Conservation (phyloP, 129 eudicot genomes). For the Flaveria trinervia region DNA sequence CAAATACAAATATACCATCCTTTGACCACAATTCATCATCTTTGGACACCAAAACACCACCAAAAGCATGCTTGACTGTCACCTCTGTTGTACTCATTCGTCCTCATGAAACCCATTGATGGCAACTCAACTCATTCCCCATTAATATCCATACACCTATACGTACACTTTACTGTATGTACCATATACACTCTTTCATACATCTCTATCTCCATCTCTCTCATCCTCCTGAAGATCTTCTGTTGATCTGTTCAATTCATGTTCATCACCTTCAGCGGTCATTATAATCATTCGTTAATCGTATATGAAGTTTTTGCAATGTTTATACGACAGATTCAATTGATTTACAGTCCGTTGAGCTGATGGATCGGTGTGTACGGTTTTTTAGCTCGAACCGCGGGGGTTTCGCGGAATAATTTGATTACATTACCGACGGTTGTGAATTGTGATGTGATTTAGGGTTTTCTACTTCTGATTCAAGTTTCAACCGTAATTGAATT, state of each 20-base stretch:
- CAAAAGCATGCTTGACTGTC: constrained; percentile 29
- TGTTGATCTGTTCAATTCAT: background rate
- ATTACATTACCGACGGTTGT: background rate
- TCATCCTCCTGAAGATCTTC: background rate
- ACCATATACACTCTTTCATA: background rate
- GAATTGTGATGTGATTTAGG: constrained; percentile 1
- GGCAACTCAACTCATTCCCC: constrained; percentile 9
- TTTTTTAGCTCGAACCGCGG: constrained; percentile 16
- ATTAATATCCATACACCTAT: background rate
- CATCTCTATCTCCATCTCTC: background rate
- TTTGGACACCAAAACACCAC: background rate
- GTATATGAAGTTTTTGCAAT: background rate
- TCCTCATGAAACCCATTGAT: constrained; percentile 17
- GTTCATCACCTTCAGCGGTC: background rate
- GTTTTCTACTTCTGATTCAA: background rate
- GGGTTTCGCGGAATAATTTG: background rate
- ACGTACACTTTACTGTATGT: constrained; percentile 12
- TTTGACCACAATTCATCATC: background rate
- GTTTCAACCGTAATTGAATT: background rate
- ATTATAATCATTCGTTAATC: background rate
- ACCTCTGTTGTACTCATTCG: constrained; percentile 6
- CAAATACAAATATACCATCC: too few relatives aligned
- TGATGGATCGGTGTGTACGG: background rate
- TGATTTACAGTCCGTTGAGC: background rate
- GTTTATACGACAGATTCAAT: background rate